Evolutionary conservation across 352 stramenopile species (phyloP).

Genomic region (Blastocystis hominis): DNA sequence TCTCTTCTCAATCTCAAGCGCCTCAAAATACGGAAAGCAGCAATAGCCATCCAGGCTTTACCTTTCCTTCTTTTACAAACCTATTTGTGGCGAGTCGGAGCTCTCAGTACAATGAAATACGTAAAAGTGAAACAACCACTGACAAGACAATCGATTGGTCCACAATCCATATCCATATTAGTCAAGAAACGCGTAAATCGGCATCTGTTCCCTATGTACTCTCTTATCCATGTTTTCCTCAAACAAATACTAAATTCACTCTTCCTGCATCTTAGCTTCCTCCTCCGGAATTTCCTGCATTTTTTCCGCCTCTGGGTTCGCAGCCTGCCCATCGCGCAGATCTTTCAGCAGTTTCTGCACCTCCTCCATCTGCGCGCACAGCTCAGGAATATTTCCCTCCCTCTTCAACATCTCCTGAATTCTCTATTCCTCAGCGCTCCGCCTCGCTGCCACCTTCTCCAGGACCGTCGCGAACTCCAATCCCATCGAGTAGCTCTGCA

Average conservation of each 20-base stretch:
- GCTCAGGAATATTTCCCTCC: neutral
- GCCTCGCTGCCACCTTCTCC: neutral
- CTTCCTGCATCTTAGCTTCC: conserved; percentile 22
- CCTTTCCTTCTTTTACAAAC: no score
- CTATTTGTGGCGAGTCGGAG: no score
- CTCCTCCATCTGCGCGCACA: conserved; percentile 17
- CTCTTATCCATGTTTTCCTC: no score
- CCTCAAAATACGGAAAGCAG: no score
- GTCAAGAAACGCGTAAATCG: no score
- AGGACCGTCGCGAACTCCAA: conserved; percentile 1
- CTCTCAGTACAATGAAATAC: no score
- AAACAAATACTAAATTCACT: conserved; percentile 49
- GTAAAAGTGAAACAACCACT: no score
- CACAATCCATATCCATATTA: no score
- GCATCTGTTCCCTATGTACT: no score
- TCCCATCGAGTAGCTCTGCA: conserved; percentile 28
- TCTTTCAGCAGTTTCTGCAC: conserved; percentile 7
- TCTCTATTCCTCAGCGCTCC: neutral
- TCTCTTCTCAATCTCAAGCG: no score
- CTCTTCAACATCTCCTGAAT: conserved; percentile 3
- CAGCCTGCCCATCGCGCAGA: neutral
- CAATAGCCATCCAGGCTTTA: no score
- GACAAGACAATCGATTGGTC: no score
- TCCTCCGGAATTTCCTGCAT: neutral
- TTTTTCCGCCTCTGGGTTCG: neutral